Evolutionary conservation across 352 stramenopile genomes (phyloP), one percentile per base, ranked within the genome.

Genomic region (Globisporangium middletonii): DNA sequence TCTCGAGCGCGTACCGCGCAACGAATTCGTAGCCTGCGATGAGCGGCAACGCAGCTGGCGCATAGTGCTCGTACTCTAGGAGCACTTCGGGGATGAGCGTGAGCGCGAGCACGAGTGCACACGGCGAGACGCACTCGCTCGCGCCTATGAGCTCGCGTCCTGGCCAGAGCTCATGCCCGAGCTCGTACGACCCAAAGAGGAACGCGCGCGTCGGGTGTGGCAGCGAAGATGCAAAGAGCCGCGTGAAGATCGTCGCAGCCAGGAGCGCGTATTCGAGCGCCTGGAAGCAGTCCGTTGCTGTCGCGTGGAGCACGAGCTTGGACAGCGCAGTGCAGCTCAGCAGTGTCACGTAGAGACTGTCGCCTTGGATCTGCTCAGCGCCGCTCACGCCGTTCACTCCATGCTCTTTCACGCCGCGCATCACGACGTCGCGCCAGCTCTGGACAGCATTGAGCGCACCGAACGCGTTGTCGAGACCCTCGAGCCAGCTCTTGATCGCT

Each of bases 381-480:
- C 67, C 59, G 4, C n/a, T 53, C 41, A 56, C 48, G 13, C 58
- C 61, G 15, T 62, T 63, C 4, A 50, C 52, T 47, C 41, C 26
- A 27, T 67, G 60, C 48, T 67, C 68, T 13, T 68, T 56, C n/a
- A 51, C 41, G 42, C 51, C n/a, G 43, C 52, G 47, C 26, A 44
- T 41, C 13, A 89, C 28, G 9, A 79, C 62, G 13, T 88, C 66
- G 30, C 79, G 71, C 82, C 82, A 92, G 19, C 50, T 73, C 13
- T 59, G 59, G 0, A 66, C 61, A 9, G 83, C 64, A 28, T 79
- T 73, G 3, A 94, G 57, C 26, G 69, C 66, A 9, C 69, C 79
- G 41, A 89, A 90, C 0, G 83, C 78, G 35, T 89, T 89, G 48
- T 94, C 84, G 49, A 94, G 63, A 7, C 61, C 69, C 50, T 92